Percentiles rank a stretch among this genome's conserved stretches.
phyloP scores from a whole-genome alignment of 257 asterid genomes.

The Solanum pinnatisectum region DNA sequence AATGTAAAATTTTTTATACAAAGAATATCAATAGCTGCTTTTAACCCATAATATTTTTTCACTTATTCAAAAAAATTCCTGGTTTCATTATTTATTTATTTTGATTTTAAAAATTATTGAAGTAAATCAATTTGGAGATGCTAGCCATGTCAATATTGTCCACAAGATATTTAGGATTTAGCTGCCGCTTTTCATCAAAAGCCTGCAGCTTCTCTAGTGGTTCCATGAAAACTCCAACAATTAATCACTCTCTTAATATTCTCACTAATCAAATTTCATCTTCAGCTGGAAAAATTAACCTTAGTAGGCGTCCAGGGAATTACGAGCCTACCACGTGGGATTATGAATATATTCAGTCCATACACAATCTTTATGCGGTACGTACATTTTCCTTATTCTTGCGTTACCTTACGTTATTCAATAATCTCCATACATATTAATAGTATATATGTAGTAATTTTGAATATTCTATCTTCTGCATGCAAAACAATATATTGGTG shows the following conservation, averaged over 20 bases:
- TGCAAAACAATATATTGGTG: no score
- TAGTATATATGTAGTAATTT: no score
- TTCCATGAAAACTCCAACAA: not conserved
- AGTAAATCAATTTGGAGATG: not conserved
- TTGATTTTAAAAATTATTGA: not conserved
- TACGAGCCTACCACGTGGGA: slow-evolving; percentile 30
- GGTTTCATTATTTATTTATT: no score
- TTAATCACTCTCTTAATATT: not conserved
- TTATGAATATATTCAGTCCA: slow-evolving; percentile 24
- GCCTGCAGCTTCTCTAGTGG: not conserved
- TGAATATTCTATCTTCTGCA: no score
- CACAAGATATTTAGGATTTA: not conserved
- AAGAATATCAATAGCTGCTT: no score
- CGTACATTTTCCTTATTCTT: not conserved
- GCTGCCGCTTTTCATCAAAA: not conserved
- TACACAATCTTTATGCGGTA: slow-evolving; percentile 22
- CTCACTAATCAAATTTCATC: not conserved
- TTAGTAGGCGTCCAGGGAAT: slow-evolving; percentile 28
- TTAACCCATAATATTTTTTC: no score
- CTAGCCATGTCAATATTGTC: not conserved
- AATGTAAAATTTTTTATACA: no score
- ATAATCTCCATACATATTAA: not conserved
- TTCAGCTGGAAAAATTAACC: not conserved
- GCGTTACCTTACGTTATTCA: not conserved
- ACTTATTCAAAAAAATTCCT: no score